Evolutionary conservation across 495 filamentous ascomycete species (phyloP).

Genomic region (Aspergillus wentii): DNA sequence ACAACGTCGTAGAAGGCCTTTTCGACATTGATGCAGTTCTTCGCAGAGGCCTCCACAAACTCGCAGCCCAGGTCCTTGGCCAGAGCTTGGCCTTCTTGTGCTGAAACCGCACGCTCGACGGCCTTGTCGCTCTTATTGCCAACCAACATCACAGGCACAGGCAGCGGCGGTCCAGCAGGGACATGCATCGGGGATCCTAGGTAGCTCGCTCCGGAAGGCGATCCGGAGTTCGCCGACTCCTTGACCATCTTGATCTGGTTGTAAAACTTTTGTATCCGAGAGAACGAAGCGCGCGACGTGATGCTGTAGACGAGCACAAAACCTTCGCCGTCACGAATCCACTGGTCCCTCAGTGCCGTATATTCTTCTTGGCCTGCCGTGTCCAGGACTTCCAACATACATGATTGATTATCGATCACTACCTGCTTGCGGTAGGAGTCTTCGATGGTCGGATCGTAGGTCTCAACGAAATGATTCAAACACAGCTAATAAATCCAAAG

Average conservation of each 20-base stretch:
- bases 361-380: slow-evolving; percentile 99
- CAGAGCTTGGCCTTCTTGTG: slow-evolving; percentile 88
- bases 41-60: slow-evolving; percentile 97
- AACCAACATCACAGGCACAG: slow-evolving; percentile 94
- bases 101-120: slow-evolving; percentile 92
- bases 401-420: slow-evolving; percentile 92
- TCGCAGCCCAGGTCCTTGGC: slow-evolving; percentile 93
- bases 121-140: slow-evolving; percentile 97
- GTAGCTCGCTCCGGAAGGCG: slow-evolving; percentile 53
- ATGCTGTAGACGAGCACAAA: slow-evolving; percentile 98
- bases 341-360: slow-evolving; percentile 93
- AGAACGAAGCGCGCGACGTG: slow-evolving; percentile 90
- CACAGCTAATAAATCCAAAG: slow-evolving; percentile 49
- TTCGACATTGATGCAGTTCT: slow-evolving; percentile 98
- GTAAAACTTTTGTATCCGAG: slow-evolving; percentile 91
- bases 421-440: slow-evolving; percentile 98
- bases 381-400: slow-evolving; percentile 98
- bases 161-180: slow-evolving; percentile 52
- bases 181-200: slow-evolving; percentile 65
- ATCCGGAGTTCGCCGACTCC: slow-evolving; percentile 75
- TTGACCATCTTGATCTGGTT: slow-evolving; percentile 96
- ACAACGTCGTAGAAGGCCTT: slow-evolving; percentile 99
- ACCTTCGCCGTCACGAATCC: slow-evolving; percentile 96
- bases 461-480: slow-evolving; percentile 76
- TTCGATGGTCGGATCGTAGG: slow-evolving; percentile 95